phyloP scores from a whole-genome alignment of 23 red algal genomes.

The Gracilariopsis chorda region DNA sequence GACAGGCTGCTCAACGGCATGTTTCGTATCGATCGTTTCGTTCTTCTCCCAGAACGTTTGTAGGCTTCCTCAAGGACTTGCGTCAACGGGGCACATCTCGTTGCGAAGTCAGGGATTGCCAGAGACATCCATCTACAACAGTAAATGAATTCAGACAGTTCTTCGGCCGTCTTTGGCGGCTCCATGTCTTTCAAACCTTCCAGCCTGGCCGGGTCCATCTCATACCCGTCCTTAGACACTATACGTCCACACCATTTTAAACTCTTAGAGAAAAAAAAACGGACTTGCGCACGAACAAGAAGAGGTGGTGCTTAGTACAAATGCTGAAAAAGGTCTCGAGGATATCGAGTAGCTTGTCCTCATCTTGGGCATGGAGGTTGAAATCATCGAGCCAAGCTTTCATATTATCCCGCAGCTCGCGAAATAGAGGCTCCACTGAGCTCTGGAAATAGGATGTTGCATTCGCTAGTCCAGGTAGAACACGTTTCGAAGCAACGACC shows the following conservation, averaged over 20 bases:
- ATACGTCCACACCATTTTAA: constrained; percentile 27
- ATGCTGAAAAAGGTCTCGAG: constrained; percentile 1
- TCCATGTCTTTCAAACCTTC: background rate
- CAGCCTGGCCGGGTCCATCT: background rate
- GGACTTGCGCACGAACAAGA: background rate
- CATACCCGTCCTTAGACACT: background rate
- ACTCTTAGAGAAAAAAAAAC: background rate
- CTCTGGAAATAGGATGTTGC: constrained; percentile 1
- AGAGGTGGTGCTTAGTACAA: background rate
- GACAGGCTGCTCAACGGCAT: background rate
- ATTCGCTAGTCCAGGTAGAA: too few species aligned
- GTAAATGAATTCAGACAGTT: constrained; percentile 34
- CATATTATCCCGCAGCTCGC: background rate
- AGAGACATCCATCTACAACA: constrained; percentile 39
- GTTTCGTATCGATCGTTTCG: background rate
- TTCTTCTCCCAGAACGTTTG: background rate
- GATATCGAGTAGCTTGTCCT: background rate
- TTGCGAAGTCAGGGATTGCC: background rate
- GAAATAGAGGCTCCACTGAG: constrained; percentile 13
- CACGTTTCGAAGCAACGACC: background rate
- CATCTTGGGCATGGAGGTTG: constrained; percentile 1
- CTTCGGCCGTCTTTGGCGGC: constrained; percentile 4
- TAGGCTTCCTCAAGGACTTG: background rate
- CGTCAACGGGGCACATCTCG: background rate
- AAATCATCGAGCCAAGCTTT: too few species aligned